phyloP scores from a whole-genome alignment of 1,139 yeast species.

The Pichia sp. region DNA sequence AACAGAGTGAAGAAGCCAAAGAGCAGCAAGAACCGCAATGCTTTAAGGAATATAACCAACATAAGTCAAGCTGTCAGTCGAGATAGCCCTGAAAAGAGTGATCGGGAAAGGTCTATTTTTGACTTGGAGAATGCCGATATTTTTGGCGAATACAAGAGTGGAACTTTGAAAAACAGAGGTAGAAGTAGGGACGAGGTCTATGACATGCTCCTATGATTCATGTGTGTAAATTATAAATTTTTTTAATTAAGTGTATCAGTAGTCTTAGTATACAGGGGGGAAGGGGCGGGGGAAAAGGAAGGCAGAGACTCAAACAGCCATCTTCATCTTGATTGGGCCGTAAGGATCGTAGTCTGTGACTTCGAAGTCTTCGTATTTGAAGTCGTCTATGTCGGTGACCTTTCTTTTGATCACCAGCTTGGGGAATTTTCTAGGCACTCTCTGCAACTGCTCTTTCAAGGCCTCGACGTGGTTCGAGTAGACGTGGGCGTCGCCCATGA shows the following conservation, averaged over 20 bases:
- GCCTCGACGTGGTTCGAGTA: conserved; percentile 92
- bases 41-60: conserved; percentile 11
- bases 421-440: conserved; percentile 80
- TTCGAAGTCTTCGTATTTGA: conserved; percentile 80
- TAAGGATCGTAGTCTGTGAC: conserved; percentile 77
- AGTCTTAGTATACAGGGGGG: not conserved
- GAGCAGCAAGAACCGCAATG: not conserved
- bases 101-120: conserved; percentile 10
- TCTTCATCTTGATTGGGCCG: conserved; percentile 80
- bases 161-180: not conserved
- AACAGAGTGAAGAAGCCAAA: conserved; percentile 12
- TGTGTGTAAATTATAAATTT: not conserved
- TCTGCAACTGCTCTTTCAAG: conserved; percentile 65
- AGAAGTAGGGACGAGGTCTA: not conserved
- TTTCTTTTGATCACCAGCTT: conserved; percentile 64
- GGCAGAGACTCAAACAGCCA: conserved; percentile 44
- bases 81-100: not conserved
- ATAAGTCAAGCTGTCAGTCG: not conserved
- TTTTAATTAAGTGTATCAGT: not conserved
- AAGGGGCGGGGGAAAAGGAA: not conserved
- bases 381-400: conserved; percentile 75
- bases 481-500: conserved; percentile 95
- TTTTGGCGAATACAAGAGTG: conserved; percentile 4
- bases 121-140: conserved; percentile 15
- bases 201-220: conserved; percentile 5